These are phyloP conservation scores for Pseudogymnoascus sp. DNA, from an alignment of 2,329 filamentous ascomycete genomes.

Conservation along the genomic window DNA sequence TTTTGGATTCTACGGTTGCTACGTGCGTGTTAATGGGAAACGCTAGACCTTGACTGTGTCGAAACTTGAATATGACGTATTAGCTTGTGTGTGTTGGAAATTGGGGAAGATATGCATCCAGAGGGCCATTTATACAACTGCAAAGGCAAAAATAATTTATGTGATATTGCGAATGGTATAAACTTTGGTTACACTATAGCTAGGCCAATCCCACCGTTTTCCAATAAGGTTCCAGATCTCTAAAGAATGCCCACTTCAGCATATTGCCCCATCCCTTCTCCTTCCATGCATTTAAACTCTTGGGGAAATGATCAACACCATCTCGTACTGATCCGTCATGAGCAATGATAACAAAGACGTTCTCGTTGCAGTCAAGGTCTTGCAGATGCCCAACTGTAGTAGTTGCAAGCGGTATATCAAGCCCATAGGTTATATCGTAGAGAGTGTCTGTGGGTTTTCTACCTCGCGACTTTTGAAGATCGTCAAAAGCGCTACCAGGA, in stretches of 20 bases:
- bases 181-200: background rate
- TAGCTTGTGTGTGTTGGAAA: background rate
- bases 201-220: background rate
- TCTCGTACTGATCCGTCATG: conserved; percentile 37
- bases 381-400: conserved; percentile 35
- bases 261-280: conserved; percentile 36
- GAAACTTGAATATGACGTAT: background rate
- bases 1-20: background rate
- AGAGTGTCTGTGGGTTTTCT: conserved; percentile 20
- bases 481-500: conserved; percentile 19
- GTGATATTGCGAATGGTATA: background rate
- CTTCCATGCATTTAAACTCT: conserved; percentile 36
- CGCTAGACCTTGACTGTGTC: background rate
- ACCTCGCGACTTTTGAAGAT: conserved; percentile 20
- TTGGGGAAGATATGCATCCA: background rate
- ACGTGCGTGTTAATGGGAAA: background rate
- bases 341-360: conserved; percentile 36
- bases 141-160: background rate
- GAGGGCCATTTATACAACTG: background rate
- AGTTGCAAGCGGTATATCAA: conserved; percentile 17
- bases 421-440: conserved; percentile 22
- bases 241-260: conserved; percentile 39
- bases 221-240: conserved; percentile 31
- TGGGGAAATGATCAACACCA: conserved; percentile 40
- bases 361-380: conserved; percentile 36